Evolutionary conservation across 805 yeast genomes (phyloP), one percentile per base, ranked within the genome.

Genomic region (Saturnispora dispora): DNA sequence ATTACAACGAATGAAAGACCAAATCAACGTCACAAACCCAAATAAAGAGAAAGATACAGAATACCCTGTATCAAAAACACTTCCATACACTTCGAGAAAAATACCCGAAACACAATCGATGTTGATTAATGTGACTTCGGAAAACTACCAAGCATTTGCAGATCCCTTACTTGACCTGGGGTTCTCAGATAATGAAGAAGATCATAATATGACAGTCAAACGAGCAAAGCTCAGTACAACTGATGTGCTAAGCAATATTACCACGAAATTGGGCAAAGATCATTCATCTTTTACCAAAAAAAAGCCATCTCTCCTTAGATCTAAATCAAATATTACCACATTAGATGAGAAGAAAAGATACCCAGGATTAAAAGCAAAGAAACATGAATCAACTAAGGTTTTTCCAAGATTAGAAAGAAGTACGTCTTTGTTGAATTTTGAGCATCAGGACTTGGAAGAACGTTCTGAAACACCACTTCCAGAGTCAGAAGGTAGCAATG

Each of bases 131-230:
- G 9, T 5, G 15, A 25, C 43, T 8, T 18, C 33, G 5, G 28
- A 27, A 10, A 17, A 13, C 5, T 46, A 46, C 17, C 27, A 36
- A 13, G 48, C 48, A 18, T 46, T 46, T 46, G 39, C 39, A 20
- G 48, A 46, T 17, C 48, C 48, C 18, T 30, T 46, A 13, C 39
- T 46, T 6, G 48, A 46, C 18, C 36, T 46, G 15, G 48, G 33
- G 25, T 46, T 46, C 36, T 46, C 48, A 1, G 48, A 46, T 35
- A 46, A 46, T 23, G 48, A 46, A 25, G 48, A 37, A 15, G 33
- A 36, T 3, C 8, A 17, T 9, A 18, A 7, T 13, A 11, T 2
- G n/a, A 23, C n/a, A n/a, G n/a, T 17, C 6, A 43, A 27, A 32
- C 18, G 41, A 17, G 23, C 23, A 18, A 37, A 37, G 23, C 20